Conservation (phyloP, 148 eudicot species). For the Rhododendron kiyosumense region DNA sequence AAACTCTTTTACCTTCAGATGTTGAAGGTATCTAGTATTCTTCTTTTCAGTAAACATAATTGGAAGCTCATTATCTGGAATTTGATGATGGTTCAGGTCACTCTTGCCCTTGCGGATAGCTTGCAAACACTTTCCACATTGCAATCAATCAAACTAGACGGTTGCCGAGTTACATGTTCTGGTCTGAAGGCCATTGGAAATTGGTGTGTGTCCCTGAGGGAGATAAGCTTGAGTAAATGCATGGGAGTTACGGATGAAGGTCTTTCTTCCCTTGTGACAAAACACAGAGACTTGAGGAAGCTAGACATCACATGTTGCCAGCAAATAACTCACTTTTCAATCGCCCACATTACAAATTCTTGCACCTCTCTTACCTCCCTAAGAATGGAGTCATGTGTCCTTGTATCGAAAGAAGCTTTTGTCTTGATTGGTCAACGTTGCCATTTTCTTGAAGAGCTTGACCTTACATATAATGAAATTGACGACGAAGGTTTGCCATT, state of each 20-base stretch:
- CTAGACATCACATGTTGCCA: constrained; percentile 88
- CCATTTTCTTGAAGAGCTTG: constrained; percentile 80
- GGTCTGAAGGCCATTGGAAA: constrained; percentile 78
- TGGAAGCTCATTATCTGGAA: constrained; percentile 2
- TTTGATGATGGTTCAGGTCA: constrained; percentile 53
- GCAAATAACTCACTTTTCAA: constrained; percentile 59
- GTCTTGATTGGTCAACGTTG: constrained; percentile 77
- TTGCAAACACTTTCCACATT: constrained; percentile 68
- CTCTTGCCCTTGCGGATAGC: constrained; percentile 66
- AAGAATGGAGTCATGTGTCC: constrained; percentile 75
- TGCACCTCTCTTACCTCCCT: constrained; percentile 66
- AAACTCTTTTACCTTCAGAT: not conserved
- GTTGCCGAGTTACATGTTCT: constrained; percentile 66
- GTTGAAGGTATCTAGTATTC: not conserved
- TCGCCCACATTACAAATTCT: constrained; percentile 59
- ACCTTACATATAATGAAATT: constrained; percentile 81
- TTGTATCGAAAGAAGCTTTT: constrained; percentile 74
- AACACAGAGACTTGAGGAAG: constrained; percentile 63
- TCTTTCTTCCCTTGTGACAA: constrained; percentile 62
- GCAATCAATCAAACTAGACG: constrained; percentile 77
- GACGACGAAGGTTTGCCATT: constrained; percentile 67
- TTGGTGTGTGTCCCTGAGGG: constrained; percentile 61
- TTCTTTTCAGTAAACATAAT: not conserved
- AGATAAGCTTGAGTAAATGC: constrained; percentile 88
- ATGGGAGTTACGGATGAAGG: constrained; percentile 82